phyloP scores from a whole-genome alignment of 2,329 filamentous ascomycete species.

The Aspergillus spinulosporus region DNA sequence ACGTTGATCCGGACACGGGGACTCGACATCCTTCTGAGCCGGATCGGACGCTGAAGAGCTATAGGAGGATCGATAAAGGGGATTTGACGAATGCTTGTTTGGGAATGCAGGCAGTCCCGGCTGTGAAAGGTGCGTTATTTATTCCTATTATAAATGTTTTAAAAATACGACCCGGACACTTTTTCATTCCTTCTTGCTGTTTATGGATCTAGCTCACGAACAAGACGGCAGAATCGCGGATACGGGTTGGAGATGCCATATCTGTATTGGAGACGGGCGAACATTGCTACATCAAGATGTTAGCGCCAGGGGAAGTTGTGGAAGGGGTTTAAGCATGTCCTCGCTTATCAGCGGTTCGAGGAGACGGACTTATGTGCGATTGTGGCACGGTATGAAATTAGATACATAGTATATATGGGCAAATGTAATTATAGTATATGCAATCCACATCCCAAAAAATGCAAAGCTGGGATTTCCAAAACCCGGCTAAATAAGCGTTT shows the following conservation, averaged over 20 bases:
- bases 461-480: too few relatives aligned
- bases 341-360: too few relatives aligned
- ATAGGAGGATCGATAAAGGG: slow-evolving; percentile 54
- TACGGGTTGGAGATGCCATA: slow-evolving; percentile 42
- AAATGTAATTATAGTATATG: too few relatives aligned
- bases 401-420: too few relatives aligned
- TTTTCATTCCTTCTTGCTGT: too few relatives aligned
- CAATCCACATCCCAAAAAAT: too few relatives aligned
- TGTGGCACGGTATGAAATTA: too few relatives aligned
- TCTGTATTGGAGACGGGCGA: slow-evolving; percentile 44
- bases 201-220: too few relatives aligned
- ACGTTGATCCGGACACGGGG: slow-evolving; percentile 59
- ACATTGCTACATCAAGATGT: slow-evolving; percentile 47
- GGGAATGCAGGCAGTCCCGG: slow-evolving; percentile 54
- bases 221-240: slow-evolving; percentile 31
- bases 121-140: slow-evolving; percentile 25
- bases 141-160: neutral
- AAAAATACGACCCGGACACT: too few relatives aligned
- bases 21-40: slow-evolving; percentile 50
- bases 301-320: slow-evolving; percentile 35
- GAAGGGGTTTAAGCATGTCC: slow-evolving; percentile 26
- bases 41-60: slow-evolving; percentile 50
- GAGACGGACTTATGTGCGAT: too few relatives aligned
- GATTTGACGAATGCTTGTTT: slow-evolving; percentile 51
- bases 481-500: too few relatives aligned